A percentile compares a stretch with the other conserved stretches of the same genome.
phyloP scores from a whole-genome alignment of 192 early-diverging fungal genomes.

The Backusella tarrabulga region DNA sequence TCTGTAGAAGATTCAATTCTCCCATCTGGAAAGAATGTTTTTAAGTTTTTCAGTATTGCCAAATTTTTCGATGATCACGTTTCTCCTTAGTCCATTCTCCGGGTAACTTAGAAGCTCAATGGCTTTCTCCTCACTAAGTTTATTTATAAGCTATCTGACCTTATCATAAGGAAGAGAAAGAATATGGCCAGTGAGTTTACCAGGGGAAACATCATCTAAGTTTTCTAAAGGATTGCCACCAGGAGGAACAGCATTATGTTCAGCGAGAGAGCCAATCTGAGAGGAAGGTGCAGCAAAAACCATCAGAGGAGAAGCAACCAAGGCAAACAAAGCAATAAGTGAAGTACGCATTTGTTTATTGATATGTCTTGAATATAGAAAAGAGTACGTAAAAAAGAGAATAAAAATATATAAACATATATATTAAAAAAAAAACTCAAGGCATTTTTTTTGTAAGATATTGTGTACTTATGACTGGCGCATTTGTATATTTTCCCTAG shows the following conservation, averaged over 20 bases:
- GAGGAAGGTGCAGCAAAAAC: neutral
- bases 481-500: too few relatives aligned
- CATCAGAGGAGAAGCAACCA: neutral
- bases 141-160: neutral
- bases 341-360: neutral
- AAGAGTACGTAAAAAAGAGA: neutral
- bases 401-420: neutral
- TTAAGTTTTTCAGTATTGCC: neutral
- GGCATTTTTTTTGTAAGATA: neutral
- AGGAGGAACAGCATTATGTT: neutral
- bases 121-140: neutral
- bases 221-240: neutral
- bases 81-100: accelerated
- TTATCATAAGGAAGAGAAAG: neutral
- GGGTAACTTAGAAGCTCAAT: accelerated
- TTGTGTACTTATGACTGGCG: too few relatives aligned
- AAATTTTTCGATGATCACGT: neutral
- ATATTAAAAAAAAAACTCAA: neutral
- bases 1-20: neutral
- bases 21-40: neutral
- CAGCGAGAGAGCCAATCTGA: neutral
- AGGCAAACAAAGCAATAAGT: neutral
- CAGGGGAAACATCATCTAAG: neutral
- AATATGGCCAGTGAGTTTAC: neutral
- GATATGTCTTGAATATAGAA: neutral